Conservation (phyloP, 192 early-diverging fungal species). For the Linnemannia schmuckeri region DNA sequence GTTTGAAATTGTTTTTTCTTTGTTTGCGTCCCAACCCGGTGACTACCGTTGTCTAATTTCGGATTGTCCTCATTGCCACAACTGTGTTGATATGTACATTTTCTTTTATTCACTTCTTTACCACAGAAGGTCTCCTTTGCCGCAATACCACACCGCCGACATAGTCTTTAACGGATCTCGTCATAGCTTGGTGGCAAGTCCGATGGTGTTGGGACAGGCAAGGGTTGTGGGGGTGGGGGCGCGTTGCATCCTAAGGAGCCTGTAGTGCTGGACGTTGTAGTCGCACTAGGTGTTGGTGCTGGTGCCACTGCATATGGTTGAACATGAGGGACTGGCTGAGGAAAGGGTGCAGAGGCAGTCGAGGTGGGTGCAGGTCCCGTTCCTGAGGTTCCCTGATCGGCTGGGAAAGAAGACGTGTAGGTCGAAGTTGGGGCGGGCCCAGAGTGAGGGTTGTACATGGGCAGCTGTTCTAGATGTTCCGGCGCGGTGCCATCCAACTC, state of each 20-base stretch:
- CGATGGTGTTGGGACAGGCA: constrained; percentile 9
- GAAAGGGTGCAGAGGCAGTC: constrained; percentile 14
- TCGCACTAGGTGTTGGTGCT: not conserved
- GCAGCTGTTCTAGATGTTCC: constrained; percentile 48
- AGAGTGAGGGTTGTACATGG: constrained; percentile 23
- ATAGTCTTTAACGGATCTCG: constrained; percentile 5
- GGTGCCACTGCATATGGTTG: not conserved
- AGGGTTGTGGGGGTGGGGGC: constrained; percentile 4
- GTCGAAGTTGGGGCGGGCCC: constrained; percentile 11
- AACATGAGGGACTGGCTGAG: constrained; percentile 13
- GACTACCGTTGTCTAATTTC: too few relatives aligned
- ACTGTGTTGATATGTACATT: too few relatives aligned
- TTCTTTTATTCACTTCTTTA: not conserved
- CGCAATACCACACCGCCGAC: not conserved
- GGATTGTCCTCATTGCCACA: too few relatives aligned
- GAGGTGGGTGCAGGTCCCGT: constrained; percentile 4
- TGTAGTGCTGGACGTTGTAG: not conserved
- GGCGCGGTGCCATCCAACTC: constrained; percentile 45
- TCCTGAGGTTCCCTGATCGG: not conserved
- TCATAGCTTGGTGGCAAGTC: constrained; percentile 51
- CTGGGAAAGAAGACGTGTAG: not conserved
- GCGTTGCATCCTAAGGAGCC: not conserved
- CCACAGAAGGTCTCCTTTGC: not conserved
- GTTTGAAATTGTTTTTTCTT: too few relatives aligned
- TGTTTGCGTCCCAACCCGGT: too few relatives aligned